These are phyloP conservation scores for Candida chauliodis DNA, from an alignment of 805 yeast genomes.

Conservation along the genomic window DNA sequence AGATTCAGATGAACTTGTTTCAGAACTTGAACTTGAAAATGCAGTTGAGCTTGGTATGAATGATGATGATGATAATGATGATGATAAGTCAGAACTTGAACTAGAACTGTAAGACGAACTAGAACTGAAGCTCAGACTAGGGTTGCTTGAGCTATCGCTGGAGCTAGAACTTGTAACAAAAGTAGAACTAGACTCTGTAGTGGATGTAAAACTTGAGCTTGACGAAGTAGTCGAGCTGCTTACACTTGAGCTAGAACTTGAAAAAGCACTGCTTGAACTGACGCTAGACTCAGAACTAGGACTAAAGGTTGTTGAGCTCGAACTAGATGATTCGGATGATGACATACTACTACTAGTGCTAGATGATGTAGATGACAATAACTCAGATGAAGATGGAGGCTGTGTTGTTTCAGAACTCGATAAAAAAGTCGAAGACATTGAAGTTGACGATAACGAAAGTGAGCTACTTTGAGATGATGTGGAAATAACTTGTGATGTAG, in stretches of 20 bases:
- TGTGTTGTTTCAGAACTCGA: slow-evolving; percentile 2
- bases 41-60: background rate
- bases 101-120: slow-evolving; percentile 6
- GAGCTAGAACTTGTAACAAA: slow-evolving; percentile 5
- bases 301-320: no score
- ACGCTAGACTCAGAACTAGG: no score
- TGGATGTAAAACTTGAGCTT: slow-evolving; percentile 4
- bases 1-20: slow-evolving; percentile 3
- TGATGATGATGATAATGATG: background rate
- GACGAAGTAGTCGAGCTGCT: slow-evolving; percentile 8
- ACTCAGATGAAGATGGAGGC: slow-evolving; percentile 9
- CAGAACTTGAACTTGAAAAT: slow-evolving; percentile 3
- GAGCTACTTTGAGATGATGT: background rate
- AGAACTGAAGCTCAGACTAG: no score
- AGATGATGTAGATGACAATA: slow-evolving; percentile 5
- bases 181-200: background rate
- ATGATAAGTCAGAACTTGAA: background rate
- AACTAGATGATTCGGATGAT: no score
- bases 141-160: background rate
- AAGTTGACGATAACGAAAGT: slow-evolving; percentile 1
- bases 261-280: no score
- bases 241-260: slow-evolving; percentile 1
- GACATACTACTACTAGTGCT: background rate
- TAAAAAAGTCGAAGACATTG: background rate
- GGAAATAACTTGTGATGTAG: background rate